Percentiles rank a stretch among this genome's conserved stretches.
Evolutionary conservation across 164 flowering plant species (phyloP).

Genomic region (Chimonanthus salicifolius): DNA sequence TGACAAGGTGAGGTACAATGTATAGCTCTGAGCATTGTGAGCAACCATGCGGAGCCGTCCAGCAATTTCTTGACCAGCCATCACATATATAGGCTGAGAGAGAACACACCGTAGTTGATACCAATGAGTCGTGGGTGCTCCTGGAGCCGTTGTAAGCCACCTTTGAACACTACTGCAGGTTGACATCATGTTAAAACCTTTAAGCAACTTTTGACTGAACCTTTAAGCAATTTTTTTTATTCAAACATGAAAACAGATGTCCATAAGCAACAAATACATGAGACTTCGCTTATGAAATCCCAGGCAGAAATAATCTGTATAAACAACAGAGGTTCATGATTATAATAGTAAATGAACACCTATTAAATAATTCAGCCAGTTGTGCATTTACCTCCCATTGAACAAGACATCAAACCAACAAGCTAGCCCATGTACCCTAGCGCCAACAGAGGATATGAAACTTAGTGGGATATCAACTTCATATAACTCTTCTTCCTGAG

Average conservation of each 20-base stretch:
- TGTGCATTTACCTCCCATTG: constrained; percentile 68
- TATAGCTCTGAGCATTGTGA: constrained; percentile 94
- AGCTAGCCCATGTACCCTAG: constrained; percentile 92
- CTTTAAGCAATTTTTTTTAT: no score
- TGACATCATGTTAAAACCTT: not conserved
- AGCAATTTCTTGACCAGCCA: constrained; percentile 97
- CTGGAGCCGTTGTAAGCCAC: constrained; percentile 97
- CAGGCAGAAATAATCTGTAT: not conserved
- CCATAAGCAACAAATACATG: not conserved
- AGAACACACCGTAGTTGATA: constrained; percentile 96
- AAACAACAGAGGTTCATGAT: not conserved
- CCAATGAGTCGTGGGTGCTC: constrained; percentile 98
- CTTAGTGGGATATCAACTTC: constrained; percentile 84
- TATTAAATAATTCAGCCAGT: not conserved
- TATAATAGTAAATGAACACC: no score
- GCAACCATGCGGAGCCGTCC: constrained; percentile 86
- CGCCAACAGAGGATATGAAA: constrained; percentile 70
- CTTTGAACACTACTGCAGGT: constrained; percentile 68
- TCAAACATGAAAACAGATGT: no score
- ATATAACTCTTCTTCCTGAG: constrained; percentile 88
- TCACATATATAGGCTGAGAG: constrained; percentile 85
- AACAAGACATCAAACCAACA: constrained; percentile 99
- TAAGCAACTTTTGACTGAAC: no score
- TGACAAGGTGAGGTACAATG: constrained; percentile 76
- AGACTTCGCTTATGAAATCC: not conserved